Base-by-base conservation (phyloP, 164 flowering plant species). In the Annona squamosa region DNA sequence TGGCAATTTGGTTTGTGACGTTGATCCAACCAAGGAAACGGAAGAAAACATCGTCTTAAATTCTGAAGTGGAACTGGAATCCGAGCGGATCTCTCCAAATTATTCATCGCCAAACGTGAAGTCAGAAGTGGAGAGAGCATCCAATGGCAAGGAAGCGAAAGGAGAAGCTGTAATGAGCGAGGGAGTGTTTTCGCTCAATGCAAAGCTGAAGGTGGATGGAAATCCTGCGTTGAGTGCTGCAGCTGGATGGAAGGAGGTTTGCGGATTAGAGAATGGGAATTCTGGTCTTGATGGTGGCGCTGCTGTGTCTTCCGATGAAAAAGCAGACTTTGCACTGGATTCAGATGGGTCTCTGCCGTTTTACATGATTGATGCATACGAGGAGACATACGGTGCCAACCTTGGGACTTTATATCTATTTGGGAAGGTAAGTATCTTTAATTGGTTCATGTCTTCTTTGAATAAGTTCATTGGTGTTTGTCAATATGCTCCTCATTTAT, bases 301-400 rank as follows among this genome's bases (percentile, higher is more conserved):
- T 4, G 65, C 57, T 0, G 47, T 73, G 16, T 68, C 18, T 9
- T 41, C 65, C 37, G 89, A 87, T 42, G 93, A 81, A 42, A 89
- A 84, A 71, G 63, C 83, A 1, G 93, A 86, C 7, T 87, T 94
- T 83, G 86, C 78, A 71, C 69, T 92, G 76, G 88, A 90, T 63
- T 72, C 85, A 3, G 92, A 95, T 82, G 99, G 97, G 37, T 87
- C 91, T 0, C 76, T 95, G 72, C 94, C 88, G n/a, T 93, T 95
- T 71, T 91, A 90, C 77, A 81, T 93, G 67, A 80, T 95, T 73
- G 99, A 93, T 85, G 97, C 98, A 2, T 79, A 93, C 48, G 99
- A 95, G 74, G 97, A 93, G 82, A 46, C 73, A 67, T 86, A 79
- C 80, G 98, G 94, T 71, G 84, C 85, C 65, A 96, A 89, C 81